Conservation (phyloP, 768 basidiomycete genomes). For the Leccinum ochraceum region DNA sequence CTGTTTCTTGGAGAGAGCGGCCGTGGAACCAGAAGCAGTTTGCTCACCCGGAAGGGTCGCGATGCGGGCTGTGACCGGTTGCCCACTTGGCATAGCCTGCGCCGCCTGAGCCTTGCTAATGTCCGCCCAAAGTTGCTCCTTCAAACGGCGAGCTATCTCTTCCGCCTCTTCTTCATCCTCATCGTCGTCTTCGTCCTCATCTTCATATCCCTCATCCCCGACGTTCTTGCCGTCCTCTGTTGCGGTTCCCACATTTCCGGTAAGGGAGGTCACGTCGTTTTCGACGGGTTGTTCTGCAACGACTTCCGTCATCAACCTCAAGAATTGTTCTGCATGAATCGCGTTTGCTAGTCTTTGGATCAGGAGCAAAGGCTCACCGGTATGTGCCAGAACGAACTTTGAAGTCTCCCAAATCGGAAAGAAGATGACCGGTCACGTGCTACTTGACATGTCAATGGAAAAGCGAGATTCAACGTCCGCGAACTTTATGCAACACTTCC, state of each 20-base stretch:
- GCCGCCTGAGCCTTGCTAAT: constrained; percentile 64
- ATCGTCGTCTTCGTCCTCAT: constrained; percentile 59
- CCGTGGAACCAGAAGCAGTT: constrained; percentile 13
- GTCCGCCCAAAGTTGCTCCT: constrained; percentile 79
- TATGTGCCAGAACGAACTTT: neutral
- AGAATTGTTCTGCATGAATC: constrained; percentile 10
- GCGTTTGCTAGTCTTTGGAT: constrained; percentile 3
- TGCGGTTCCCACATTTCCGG: constrained; percentile 1
- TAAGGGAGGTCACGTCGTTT: constrained; percentile 3
- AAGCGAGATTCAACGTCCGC: constrained; percentile 19
- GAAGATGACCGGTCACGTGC: constrained; percentile 19
- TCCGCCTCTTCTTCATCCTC: constrained; percentile 62
- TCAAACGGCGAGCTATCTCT: constrained; percentile 70
- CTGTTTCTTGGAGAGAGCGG: constrained; percentile 42
- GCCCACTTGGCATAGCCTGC: constrained; percentile 24
- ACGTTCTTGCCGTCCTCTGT: constrained; percentile 36
- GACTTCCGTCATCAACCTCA: constrained; percentile 16
- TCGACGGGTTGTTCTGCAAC: constrained; percentile 8
- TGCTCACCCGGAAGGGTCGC: constrained; percentile 7
- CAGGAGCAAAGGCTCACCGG: constrained; percentile 15
- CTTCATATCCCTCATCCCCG: constrained; percentile 46
- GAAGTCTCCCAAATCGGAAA: constrained; percentile 11
- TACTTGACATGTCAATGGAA: neutral
- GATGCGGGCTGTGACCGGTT: constrained; percentile 5
- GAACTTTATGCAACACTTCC: constrained; percentile 17